Evolutionary conservation across 306 rosid species (phyloP), one percentile per base, ranked within the genome.

Genomic region (Pyrus pyrifolia): DNA sequence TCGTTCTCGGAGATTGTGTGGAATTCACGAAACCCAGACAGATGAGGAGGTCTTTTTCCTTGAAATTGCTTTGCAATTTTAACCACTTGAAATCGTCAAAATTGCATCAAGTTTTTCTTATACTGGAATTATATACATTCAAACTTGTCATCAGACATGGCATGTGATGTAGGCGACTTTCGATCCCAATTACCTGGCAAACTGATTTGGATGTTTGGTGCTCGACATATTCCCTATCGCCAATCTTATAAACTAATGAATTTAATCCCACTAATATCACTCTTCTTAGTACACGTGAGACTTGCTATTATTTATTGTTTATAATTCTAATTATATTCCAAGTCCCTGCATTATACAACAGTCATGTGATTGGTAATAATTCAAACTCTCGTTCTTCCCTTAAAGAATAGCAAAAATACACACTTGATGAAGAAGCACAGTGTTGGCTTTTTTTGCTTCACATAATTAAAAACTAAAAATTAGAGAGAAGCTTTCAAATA

Each of bases 151-250:
- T 58, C 27, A 69, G 67, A 69, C 44, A 67, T 66, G 77, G 90
- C 91, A 84, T 84, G 93, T 91, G 93, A 83, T 18, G 66, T 40
- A 62, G 81, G 49, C 53, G 82, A 80, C 73, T 81, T 81, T 72
- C 57, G 83, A 85, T 71, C 77, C 64, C 42, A 58, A 63, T 80
- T 67, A 70, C 70, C 81, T 87, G 87, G 70, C 83, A 83, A 84
- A 65, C 69, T 31, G 59, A 55, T 76, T 72, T 55, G 73, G 76
- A 77, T 81, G 61, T 70, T 76, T 53, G 66, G 65, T 55, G 62
- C 80, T 78, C 78, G 78, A 81, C 84, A n/a, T 81, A 49, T 68
- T 73, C 38, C 67, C 68, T 30, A 68, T 64, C 46, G 70, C 42
- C 29, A 57, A 77, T 57, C 22, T 72, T 68, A 33, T 66, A 53